Percentiles rank a stretch among this genome's conserved stretches.
Evolutionary conservation across 2,329 filamentous ascomycete genomes (phyloP).

Genomic region (Polytolypa hystricis): DNA sequence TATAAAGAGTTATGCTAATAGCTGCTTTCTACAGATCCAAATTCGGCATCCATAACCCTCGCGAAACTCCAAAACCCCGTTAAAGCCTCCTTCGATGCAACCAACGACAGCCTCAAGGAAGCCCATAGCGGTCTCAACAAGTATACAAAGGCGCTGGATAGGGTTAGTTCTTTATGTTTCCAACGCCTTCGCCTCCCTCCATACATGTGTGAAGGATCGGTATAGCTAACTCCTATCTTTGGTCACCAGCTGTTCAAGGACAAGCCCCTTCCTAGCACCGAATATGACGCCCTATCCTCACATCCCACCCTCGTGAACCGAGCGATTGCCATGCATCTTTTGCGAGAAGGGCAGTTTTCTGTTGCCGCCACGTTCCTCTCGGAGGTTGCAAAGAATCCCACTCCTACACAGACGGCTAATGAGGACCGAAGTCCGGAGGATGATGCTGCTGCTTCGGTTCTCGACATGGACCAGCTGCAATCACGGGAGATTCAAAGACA

Average conservation of each 20-base stretch:
- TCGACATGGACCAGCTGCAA: constrained; percentile 48
- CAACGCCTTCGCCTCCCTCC: background rate
- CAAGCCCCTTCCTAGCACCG: constrained; percentile 59
- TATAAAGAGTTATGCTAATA: constrained; percentile 3
- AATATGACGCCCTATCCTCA: constrained; percentile 67
- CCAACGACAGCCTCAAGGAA: constrained; percentile 72
- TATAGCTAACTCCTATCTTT: constrained; percentile 6
- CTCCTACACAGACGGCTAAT: constrained; percentile 22
- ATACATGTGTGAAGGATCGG: background rate
- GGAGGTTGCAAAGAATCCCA: constrained; percentile 49
- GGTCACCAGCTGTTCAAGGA: constrained; percentile 52
- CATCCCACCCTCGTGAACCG: constrained; percentile 74
- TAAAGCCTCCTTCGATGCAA: constrained; percentile 66
- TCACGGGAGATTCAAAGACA: constrained; percentile 62
- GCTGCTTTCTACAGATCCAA: constrained; percentile 45
- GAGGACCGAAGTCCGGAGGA: constrained; percentile 21
- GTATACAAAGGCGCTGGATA: constrained; percentile 76
- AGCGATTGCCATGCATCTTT: constrained; percentile 90
- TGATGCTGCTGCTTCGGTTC: constrained; percentile 30
- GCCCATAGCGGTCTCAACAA: constrained; percentile 71
- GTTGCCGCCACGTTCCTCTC: constrained; percentile 76
- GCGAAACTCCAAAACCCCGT: constrained; percentile 78
- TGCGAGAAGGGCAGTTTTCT: constrained; percentile 85
- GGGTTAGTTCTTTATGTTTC: no score
- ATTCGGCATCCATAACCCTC: constrained; percentile 60